Evolutionary conservation across 148 eudicot species (phyloP).

Genomic region (Pouteria glomerata): DNA sequence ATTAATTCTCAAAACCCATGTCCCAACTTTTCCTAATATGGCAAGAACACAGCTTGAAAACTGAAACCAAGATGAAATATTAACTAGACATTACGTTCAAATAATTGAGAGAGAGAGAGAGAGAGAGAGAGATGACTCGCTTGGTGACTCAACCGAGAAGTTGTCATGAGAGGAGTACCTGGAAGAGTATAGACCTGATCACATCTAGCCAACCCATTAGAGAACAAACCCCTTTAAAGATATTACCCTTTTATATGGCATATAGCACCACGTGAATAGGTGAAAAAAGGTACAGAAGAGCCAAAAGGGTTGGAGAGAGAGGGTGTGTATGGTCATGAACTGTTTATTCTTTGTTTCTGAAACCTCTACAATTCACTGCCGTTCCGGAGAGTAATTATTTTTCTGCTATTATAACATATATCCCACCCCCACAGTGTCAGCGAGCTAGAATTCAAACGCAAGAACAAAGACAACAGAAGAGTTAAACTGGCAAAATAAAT

Average conservation of each 20-base stretch:
- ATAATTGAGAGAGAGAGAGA: conserved; percentile 25
- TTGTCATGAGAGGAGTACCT: conserved; percentile 23
- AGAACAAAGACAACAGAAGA: conserved; percentile 7
- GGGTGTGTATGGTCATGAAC: not conserved
- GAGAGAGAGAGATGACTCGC: not conserved
- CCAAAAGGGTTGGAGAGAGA: conserved; percentile 7
- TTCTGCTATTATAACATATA: not conserved
- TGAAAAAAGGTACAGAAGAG: not conserved
- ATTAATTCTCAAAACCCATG: conserved; percentile 6
- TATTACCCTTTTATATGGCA: conserved; percentile 4
- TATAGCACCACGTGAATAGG: conserved; percentile 30
- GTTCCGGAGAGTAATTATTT: conserved; percentile 20
- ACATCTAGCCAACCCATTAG: conserved; percentile 29
- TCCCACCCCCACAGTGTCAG: not conserved
- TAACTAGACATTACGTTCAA: not conserved
- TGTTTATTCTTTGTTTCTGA: conserved; percentile 8
- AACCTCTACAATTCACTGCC: conserved; percentile 6
- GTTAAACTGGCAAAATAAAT: not conserved
- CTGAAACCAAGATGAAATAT: not conserved
- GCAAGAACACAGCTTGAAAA: not conserved
- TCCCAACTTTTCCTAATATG: conserved; percentile 2
- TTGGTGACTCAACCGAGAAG: not conserved
- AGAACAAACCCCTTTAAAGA: conserved; percentile 30
- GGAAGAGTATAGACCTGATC: conserved; percentile 21
- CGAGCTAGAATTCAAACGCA: conserved; percentile 12